These are phyloP conservation scores for Arachnopeziza araneosa DNA, from an alignment of 2,329 filamentous ascomycete genomes.

Conservation along the genomic window DNA sequence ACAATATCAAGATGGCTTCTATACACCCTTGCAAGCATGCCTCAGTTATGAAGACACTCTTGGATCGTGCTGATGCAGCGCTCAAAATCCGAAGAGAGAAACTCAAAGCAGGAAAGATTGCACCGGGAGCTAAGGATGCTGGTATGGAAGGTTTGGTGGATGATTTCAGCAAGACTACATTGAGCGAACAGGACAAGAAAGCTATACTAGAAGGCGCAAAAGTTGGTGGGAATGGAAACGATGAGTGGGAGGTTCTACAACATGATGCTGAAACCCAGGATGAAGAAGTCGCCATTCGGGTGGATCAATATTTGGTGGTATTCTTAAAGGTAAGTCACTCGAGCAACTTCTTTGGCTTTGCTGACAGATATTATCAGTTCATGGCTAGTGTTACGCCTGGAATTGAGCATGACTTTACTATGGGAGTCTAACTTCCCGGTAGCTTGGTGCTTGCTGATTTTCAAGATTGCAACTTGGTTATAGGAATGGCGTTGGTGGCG, in stretches of 20 bases:
- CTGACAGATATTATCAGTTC: slow-evolving; percentile 49
- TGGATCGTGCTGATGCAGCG: slow-evolving; percentile 91
- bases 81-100: slow-evolving; percentile 84
- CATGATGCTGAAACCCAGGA: slow-evolving; percentile 53
- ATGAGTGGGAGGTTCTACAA: slow-evolving; percentile 63
- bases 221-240: slow-evolving; percentile 44
- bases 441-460: not conserved
- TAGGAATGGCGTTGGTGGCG: not conserved
- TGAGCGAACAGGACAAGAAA: slow-evolving; percentile 46
- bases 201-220: slow-evolving; percentile 37
- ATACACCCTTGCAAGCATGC: slow-evolving; percentile 98
- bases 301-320: slow-evolving; percentile 85
- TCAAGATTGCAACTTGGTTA: not conserved
- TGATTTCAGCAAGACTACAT: slow-evolving; percentile 59
- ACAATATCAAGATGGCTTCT: slow-evolving; percentile 89
- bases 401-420: slow-evolving; percentile 97
- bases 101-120: slow-evolving; percentile 55
- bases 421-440: slow-evolving; percentile 62
- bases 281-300: slow-evolving; percentile 74
- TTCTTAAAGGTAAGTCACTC: slow-evolving; percentile 63
- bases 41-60: slow-evolving; percentile 93
- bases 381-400: slow-evolving; percentile 89
- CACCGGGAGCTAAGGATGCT: slow-evolving; percentile 37
- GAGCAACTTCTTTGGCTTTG: not conserved
- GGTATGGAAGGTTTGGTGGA: slow-evolving; percentile 86